phyloP scores from a whole-genome alignment of 73 alveolate genomes.

The Blepharisma stoltei region DNA sequence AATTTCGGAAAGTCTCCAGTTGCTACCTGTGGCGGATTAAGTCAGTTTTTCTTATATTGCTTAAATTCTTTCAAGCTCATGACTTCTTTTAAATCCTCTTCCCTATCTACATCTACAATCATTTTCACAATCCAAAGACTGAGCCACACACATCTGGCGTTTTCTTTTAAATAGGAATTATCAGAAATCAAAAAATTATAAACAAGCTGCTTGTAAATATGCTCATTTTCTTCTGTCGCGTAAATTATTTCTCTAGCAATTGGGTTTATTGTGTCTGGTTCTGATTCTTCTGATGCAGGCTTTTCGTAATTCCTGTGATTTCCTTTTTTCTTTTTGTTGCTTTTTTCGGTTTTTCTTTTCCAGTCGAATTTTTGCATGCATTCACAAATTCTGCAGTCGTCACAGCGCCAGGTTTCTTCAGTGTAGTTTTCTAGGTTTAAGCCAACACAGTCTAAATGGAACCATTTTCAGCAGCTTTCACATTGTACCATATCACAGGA shows the following conservation, averaged over 20 bases:
- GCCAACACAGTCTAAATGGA: conserved; percentile 25
- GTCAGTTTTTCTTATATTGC: neutral
- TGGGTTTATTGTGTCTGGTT: too few species aligned
- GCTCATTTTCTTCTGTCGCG: too few species aligned
- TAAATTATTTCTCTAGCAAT: too few species aligned
- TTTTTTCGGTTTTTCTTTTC: too few species aligned
- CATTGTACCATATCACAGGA: conserved; percentile 22
- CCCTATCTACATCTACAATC: neutral
- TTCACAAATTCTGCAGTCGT: conserved; percentile 29
- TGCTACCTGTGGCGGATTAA: neutral
- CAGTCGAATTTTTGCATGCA: neutral
- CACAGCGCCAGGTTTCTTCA: conserved; percentile 31
- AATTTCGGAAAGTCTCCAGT: neutral
- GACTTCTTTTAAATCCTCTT: neutral
- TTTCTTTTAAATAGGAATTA: neutral
- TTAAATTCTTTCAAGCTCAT: neutral
- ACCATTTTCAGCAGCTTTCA: conserved; percentile 32
- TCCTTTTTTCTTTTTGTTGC: too few species aligned
- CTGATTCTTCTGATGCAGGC: too few species aligned
- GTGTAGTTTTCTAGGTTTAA: neutral
- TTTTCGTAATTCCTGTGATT: too few species aligned
- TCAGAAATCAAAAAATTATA: neutral
- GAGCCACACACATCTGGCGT: neutral
- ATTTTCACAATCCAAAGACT: neutral
- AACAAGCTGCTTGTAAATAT: too few species aligned